These are phyloP conservation scores for Beauveria pseudobassiana DNA, from an alignment of 2,329 filamentous ascomycete species.

Conservation along the genomic window DNA sequence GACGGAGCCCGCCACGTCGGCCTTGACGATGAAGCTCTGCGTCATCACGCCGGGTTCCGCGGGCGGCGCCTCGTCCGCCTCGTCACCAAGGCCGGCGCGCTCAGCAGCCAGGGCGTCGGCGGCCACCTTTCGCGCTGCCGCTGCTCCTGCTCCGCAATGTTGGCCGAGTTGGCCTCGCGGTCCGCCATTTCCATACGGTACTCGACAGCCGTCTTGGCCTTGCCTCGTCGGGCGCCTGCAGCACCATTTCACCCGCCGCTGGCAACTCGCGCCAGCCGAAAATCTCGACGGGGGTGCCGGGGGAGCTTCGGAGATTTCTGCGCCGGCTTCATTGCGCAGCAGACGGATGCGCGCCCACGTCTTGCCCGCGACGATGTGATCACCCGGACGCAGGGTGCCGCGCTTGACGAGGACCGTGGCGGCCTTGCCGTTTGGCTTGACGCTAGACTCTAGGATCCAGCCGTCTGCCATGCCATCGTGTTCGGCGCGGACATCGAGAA, in stretches of 20 bases:
- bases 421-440: constrained; percentile 75
- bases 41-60: constrained; percentile 38
- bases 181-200: constrained; percentile 68
- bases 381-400: constrained; percentile 74
- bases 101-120: constrained; percentile 19
- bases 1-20: constrained; percentile 86
- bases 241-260: constrained; percentile 74
- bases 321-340: constrained; percentile 77
- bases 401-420: constrained; percentile 85
- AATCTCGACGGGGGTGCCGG: constrained; percentile 85
- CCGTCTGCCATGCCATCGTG: constrained; percentile 72
- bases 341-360: constrained; percentile 83
- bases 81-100: constrained; percentile 27
- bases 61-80: constrained; percentile 26
- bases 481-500: constrained; percentile 84
- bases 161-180: constrained; percentile 65
- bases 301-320: constrained; percentile 65
- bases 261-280: constrained; percentile 87
- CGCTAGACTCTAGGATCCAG: constrained; percentile 86
- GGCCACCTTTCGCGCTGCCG: constrained; percentile 48
- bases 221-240: constrained; percentile 75
- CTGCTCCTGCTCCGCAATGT: constrained; percentile 67
- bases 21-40: constrained; percentile 82
- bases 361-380: constrained; percentile 78
- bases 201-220: constrained; percentile 68